phyloP scores from a whole-genome alignment of 2,329 filamentous ascomycete species.

The Ophiocordyceps unilateralis region DNA sequence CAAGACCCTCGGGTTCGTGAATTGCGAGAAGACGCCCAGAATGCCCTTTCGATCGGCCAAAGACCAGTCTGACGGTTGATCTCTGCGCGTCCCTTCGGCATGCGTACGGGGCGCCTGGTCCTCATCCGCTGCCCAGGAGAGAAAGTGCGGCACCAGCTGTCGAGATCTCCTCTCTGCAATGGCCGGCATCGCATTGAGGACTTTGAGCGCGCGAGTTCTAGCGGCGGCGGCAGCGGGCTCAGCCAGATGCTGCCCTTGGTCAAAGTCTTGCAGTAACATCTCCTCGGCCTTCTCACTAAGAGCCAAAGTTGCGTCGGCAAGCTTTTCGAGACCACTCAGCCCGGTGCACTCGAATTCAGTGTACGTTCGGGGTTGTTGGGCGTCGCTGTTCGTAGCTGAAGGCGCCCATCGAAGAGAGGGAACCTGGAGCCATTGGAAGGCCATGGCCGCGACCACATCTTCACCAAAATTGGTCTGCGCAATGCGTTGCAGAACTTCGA shows the following conservation, averaged over 20 bases:
- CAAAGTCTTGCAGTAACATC: conserved; percentile 45
- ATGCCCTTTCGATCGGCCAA: conserved; percentile 72
- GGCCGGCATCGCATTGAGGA: conserved; percentile 55
- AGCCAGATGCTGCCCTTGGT: conserved; percentile 40
- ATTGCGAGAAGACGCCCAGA: conserved; percentile 66
- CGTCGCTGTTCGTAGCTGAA: conserved; percentile 16
- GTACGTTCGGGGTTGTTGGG: conserved; percentile 19
- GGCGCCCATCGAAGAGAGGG: conserved; percentile 37
- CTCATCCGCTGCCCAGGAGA: conserved; percentile 55
- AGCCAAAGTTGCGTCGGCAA: conserved; percentile 32
- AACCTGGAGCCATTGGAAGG: conserved; percentile 60
- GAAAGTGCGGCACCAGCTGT: conserved; percentile 66
- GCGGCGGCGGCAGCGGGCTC: conserved; percentile 36
- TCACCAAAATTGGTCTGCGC: conserved; percentile 55
- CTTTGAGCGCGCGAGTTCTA: conserved; percentile 61
- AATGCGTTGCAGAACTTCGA: conserved; percentile 58
- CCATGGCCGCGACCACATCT: conserved; percentile 50
- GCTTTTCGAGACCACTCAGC: conserved; percentile 38
- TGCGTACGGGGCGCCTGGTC: conserved; percentile 20
- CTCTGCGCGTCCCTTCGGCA: conserved; percentile 18
- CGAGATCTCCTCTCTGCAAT: conserved; percentile 78
- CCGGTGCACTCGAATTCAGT: conserved; percentile 81
- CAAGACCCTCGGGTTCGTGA: conserved; percentile 70
- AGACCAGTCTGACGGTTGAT: conserved; percentile 38
- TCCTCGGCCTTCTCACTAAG: conserved; percentile 35